These are phyloP conservation scores for Phytophthora podocarpi DNA, from an alignment of 352 stramenopile genomes.

Conservation along the genomic window DNA sequence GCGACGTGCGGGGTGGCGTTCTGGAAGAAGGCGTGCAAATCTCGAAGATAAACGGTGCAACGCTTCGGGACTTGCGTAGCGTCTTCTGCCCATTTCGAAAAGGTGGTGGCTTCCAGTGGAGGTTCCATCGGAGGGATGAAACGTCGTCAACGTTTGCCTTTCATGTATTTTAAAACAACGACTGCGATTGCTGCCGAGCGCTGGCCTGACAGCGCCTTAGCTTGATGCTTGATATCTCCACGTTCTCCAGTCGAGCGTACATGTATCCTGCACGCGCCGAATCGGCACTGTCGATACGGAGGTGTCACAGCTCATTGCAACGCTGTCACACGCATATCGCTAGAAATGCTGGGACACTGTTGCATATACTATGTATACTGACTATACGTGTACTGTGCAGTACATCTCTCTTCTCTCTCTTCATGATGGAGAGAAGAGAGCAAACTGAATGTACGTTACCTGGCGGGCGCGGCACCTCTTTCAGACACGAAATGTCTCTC, in stretches of 20 bases:
- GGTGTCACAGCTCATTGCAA: constrained; percentile 15
- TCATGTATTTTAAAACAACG: no score
- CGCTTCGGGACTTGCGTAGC: constrained; percentile 13
- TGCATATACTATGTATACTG: background rate
- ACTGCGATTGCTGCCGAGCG: no score
- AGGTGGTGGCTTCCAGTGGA: no score
- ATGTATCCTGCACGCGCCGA: background rate
- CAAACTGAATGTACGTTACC: no score
- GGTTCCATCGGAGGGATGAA: no score
- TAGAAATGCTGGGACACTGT: constrained; percentile 14
- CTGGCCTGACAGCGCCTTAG: no score
- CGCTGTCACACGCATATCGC: constrained; percentile 11
- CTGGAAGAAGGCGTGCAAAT: constrained; percentile 25
- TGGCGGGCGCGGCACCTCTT: background rate
- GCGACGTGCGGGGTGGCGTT: background rate
- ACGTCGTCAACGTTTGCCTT: no score
- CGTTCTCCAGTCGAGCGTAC: constrained; percentile 22
- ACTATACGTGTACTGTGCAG: background rate
- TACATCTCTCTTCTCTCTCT: background rate
- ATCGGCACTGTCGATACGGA: constrained; percentile 9
- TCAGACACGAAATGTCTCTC: constrained; percentile 4
- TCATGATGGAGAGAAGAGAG: no score
- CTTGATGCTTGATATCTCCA: no score
- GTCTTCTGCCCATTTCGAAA: constrained; percentile 22
- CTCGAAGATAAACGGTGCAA: constrained; percentile 30